Base-by-base conservation (phyloP, 78 protist genomes). In the Dictyostelium citrinum region DNA sequence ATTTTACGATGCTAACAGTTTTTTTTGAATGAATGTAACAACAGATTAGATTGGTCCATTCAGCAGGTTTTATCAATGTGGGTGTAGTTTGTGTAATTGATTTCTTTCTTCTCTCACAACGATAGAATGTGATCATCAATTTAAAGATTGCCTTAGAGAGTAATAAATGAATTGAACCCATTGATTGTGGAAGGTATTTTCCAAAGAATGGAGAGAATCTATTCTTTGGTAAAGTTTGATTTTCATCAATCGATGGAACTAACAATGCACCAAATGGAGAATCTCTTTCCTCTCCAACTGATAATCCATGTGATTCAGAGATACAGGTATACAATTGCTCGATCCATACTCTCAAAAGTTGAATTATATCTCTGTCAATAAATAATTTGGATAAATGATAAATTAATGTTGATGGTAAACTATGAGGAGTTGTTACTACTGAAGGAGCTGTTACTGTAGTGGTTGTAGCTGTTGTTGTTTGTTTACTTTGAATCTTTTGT, bases 251-350 rank as follows among this genome's bases (percentile, higher is more conserved):
- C 10, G 39, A 24, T 14, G 51, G 24, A 17, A 61, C 64, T 35
- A 86, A 77, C 58, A 86, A 64, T 49, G 84, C 74, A 20, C 92
- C 92, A 77, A 86, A 86, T 39, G 92, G 92, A 1, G 84, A 61
- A 35, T 35, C 74, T n/a, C 29, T 31, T n/a, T 31, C 88, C 2
- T 77, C 74, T 8, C 46, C 75, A 8, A 33, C 20, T 4, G 80
- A 41, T 16, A 5, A 16, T 31, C 31, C 41, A 33, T 14, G 31
- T 81, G 72, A 8, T 41, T 24, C 46, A 16, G 83, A 31, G 27
- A 37, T 58, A 46, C 46, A 39, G 5, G 46, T 29, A 51, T 55
- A 86, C 10, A 86, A 17, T 29, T 43, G 49, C 14, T 51, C 22
- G 9, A 86, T 24, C 92, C 92, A 86, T 22, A 11, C 5, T 45